Base-by-base conservation (phyloP, 352 stramenopile genomes). In the Phytophthora crassamura region DNA sequence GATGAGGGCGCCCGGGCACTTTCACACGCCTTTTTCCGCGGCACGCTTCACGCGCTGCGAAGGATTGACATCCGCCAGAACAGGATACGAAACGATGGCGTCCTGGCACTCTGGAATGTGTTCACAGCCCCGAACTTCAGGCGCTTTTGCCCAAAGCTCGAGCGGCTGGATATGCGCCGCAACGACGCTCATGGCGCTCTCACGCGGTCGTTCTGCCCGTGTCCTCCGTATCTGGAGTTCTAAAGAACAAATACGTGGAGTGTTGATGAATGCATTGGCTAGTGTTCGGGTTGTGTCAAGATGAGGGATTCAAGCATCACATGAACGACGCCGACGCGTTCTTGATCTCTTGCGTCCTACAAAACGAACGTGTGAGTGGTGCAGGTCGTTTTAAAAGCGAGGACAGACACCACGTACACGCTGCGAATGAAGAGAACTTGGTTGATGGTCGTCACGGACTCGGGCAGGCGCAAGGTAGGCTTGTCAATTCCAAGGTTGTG, bases 291-390 rank as follows among this genome's bases (percentile, higher is more conserved):
- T 53, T 47, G 46, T 41, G 30, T 10, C 45, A 11, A 48, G 5
- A 33, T 1, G 4, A 48, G 10, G 15, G 10, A 4, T 34, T 54
- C 47, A 36, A 28, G 5, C 16, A 43, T 79, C 53, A 89, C 74
- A 90, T 88, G 69, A 90, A 85, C 7, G 78, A 88, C 11, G 66
- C 65, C 0, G 82, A 83, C 7, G 82, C 79, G 30, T 90, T 89
- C 69, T 89, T 89, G 59, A 90, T 70, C 62, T 90, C 82, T 63
- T 90, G 82, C 0, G 69, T 88, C 66, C 81, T 90, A 38, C 7
- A 60, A 45, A 20, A 10, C 14, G 12, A 16, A 38, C 28, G 38
- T 11, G 20, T 22, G 6, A 60, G n/a, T 6, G n/a, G 7, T 9
- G 41, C 41, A 34, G 1, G 33, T 28, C 25, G 25, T 28, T 28